Base-by-base conservation (phyloP, 2,329 filamentous ascomycete genomes). In the Xylariaceae sp. region DNA sequence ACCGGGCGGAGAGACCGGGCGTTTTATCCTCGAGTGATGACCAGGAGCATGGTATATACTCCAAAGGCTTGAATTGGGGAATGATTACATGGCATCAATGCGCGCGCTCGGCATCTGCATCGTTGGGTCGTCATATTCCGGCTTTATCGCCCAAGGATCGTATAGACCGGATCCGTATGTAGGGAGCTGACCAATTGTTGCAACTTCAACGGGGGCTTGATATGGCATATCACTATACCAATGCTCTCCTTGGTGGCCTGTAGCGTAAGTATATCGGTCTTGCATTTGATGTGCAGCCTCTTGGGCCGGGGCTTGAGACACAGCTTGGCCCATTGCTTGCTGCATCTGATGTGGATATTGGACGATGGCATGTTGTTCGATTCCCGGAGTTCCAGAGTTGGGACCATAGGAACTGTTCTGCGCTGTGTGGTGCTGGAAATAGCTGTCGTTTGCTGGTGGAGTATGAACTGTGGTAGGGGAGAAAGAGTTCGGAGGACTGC, bases 41-140 rank as follows among this genome's bases (percentile, higher is more conserved):
- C 18, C 14, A 34, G 31, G 36, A n/a, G 19, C n/a, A 13, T 28
- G 42, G 7, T 28, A 28, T 28, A 28, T 28, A 28, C 22, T 28
- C 22, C 22, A 28, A 28, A 7, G 7, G 22, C 22, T 5, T 28
- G 22, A 28, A 28, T 4, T 28, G 22, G 7, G 4, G 10, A 16
- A 42, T 13, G 40, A 34, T 18, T 54, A 84, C 70, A 85, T 72
- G 54, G 71, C 77, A 58, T 82, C 79, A 56, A 85, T 77, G 46
- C 82, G 73, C 40, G 74, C 78, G 62, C 80, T 83, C 11, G 82
- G 82, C 67, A 85, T 73, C 66, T 82, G 81, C 70, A 84, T 76
- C 10, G 76, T 73, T 17, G 77, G 73, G 55, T 84, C 81, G 39
- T 81, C 80, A 51, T 75, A 82, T 58, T 84, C 81, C 19, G 81